These are phyloP conservation scores for Metschnikowia matae DNA, from an alignment of 805 yeast genomes.

Conservation along the genomic window DNA sequence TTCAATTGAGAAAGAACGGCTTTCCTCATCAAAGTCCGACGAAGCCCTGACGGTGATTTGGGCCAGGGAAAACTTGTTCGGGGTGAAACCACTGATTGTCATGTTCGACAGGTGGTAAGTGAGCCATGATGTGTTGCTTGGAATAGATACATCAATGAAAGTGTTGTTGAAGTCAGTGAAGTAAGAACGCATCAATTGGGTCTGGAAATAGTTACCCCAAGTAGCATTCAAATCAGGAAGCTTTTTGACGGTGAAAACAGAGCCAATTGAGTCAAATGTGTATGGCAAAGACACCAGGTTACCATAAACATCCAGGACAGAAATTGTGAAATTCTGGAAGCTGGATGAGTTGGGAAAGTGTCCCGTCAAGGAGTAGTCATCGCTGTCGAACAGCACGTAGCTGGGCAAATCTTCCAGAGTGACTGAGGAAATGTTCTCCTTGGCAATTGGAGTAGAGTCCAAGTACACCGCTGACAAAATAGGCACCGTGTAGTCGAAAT, in stretches of 20 bases:
- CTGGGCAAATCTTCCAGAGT: constrained; percentile 49
- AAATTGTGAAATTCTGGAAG: constrained; percentile 47
- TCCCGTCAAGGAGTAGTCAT: constrained; percentile 47
- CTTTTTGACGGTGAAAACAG: constrained; percentile 52
- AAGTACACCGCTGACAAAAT: constrained; percentile 54
- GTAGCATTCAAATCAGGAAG: constrained; percentile 67
- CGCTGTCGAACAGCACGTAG: constrained; percentile 47
- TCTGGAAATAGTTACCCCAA: constrained; percentile 54
- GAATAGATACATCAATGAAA: constrained; percentile 41
- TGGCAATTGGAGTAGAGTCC: constrained; percentile 51
- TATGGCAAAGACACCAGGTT: constrained; percentile 59
- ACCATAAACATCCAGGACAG: constrained; percentile 55
- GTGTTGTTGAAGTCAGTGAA: constrained; percentile 55
- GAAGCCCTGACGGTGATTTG: constrained; percentile 28
- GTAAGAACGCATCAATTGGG: constrained; percentile 49
- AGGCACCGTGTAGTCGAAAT: constrained; percentile 57
- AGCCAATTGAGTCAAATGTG: constrained; percentile 48
- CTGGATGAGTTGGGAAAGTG: constrained; percentile 47
- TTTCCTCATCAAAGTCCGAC: constrained; percentile 26
- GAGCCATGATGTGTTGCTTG: constrained; percentile 55
- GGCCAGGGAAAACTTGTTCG: constrained; percentile 23
- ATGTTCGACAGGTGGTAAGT: constrained; percentile 52
- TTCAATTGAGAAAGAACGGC: constrained; percentile 45
- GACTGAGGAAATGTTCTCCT: constrained; percentile 53
- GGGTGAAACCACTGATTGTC: constrained; percentile 68